phyloP scores from a whole-genome alignment of 176 grass and related monocot genomes.

The Alopecurus myosuroides region DNA sequence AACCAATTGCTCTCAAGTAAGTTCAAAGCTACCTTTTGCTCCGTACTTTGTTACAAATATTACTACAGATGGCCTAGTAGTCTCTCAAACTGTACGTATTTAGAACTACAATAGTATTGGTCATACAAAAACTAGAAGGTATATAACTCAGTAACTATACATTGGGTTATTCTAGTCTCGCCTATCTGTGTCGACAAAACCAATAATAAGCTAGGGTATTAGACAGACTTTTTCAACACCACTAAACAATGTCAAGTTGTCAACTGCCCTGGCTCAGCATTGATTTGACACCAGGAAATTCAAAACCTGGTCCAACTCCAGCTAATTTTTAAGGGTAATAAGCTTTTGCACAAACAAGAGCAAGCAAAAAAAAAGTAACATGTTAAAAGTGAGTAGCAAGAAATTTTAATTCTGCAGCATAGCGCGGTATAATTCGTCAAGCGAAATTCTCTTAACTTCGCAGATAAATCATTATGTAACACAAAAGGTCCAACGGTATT shows the following conservation, averaged over 20 bases:
- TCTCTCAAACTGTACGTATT: not conserved
- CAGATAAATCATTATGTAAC: not conserved
- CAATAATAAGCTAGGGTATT: not conserved
- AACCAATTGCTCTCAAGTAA: conserved; percentile 5
- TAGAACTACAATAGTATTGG: not conserved
- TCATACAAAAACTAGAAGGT: conserved; percentile 12
- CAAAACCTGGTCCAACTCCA: conserved; percentile 18
- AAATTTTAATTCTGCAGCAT: conserved; percentile 2
- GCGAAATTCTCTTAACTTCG: not conserved
- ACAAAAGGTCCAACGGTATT: not conserved
- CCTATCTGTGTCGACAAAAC: not conserved
- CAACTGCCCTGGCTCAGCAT: conserved; percentile 6
- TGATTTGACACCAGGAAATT: conserved; percentile 38
- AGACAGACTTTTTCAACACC: conserved; percentile 7
- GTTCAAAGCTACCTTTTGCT: not conserved
- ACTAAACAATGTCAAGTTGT: conserved; percentile 29
- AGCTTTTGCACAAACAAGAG: not conserved
- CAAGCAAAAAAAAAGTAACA: not conserved
- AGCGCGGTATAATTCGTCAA: not conserved
- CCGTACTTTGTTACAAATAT: not conserved
- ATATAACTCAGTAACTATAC: not conserved
- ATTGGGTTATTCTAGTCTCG: not conserved
- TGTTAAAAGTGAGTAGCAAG: not conserved
- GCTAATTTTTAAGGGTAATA: not conserved
- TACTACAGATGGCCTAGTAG: not conserved